A percentile compares a stretch with the other conserved stretches of the same genome.
phyloP scores from a whole-genome alignment of 1,284 basidiomycete genomes.

The Naganishia sp. region DNA sequence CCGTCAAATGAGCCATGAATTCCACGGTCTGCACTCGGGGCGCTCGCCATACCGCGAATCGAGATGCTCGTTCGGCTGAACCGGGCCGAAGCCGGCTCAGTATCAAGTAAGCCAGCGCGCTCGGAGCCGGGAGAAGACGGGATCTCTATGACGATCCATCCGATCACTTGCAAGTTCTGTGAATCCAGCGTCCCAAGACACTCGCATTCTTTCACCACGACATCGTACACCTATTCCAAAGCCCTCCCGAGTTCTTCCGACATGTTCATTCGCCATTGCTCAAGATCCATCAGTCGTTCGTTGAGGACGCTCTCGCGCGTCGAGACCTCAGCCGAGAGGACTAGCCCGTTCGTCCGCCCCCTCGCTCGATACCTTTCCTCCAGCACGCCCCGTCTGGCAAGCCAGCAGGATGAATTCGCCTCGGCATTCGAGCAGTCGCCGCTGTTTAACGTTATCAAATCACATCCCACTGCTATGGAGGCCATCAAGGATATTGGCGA shows the following conservation, averaged over 20 bases:
- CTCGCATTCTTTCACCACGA: no score
- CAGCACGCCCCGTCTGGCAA: not conserved
- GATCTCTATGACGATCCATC: no score
- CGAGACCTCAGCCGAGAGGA: not conserved
- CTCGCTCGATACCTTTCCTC: not conserved
- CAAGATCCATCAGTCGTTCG: not conserved
- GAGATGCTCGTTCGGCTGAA: no score
- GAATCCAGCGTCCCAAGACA: not conserved
- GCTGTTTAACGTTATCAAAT: constrained; percentile 23
- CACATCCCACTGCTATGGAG: constrained; percentile 12
- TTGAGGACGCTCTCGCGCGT: not conserved
- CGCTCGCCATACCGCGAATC: no score
- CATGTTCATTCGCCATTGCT: not conserved
- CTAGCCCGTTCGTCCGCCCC: not conserved
- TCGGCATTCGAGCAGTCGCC: constrained; percentile 20
- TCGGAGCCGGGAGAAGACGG: no score
- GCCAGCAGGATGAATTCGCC: constrained; percentile 17
- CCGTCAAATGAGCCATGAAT: no score
- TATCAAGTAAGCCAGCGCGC: no score
- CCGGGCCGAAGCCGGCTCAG: no score
- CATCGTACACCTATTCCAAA: no score
- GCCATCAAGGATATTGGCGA: constrained; percentile 28
- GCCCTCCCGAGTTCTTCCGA: not conserved
- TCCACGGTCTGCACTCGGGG: no score
- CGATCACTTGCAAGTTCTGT: not conserved